Evolutionary conservation across 164 flowering plant genomes (phyloP), one percentile per base, ranked within the genome.

Genomic region (Taxillus chinensis): DNA sequence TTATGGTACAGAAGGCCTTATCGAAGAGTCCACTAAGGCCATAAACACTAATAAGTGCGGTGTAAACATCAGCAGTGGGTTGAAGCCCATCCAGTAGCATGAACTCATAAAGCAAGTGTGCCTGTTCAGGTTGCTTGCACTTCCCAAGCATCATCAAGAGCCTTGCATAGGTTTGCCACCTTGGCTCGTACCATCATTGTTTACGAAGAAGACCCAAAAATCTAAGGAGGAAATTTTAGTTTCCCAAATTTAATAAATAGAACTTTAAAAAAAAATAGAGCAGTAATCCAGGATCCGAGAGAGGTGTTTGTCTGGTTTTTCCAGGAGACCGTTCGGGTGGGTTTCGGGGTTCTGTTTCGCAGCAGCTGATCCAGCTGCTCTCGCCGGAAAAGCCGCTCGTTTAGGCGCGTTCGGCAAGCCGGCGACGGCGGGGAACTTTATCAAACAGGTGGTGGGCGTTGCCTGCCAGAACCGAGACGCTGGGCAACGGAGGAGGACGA

Each of bases 121-220:
- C 98, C 63, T 80, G 75, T 61, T 73, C 75, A 39, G 87, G 79
- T 65, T 81, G 88, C 68, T 51, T 76, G 77, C 90, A 86, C 71
- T 83, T 91, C 54, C 93, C 93, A 49, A 92, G 87, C 91, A 92
- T 86, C 75, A 75, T 78, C 69, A 92, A 61, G 8, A 90, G 75
- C 71, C 83, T 90, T 7, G 90, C 78, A 72, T 92, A 90, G 46
- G 96, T 89, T 73, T 80, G 86, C 73, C 81, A 67, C 76, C 84
- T 80, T 42, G 98, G 89, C 65, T 74, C 69, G 56, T 90, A 92
- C 97, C 97, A 92, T 8, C 79, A 84, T 63, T 92, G 97, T 71
- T 82, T 79, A 10, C 92, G 87, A 39, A 92, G 89, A 67, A 87
- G 85, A 42, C n/a, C 61, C 79, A 67, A 92, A 92, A 60, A 83